These are phyloP conservation scores for Gleditsia sinensis DNA, from an alignment of 306 rosid species.

Conservation along the genomic window DNA sequence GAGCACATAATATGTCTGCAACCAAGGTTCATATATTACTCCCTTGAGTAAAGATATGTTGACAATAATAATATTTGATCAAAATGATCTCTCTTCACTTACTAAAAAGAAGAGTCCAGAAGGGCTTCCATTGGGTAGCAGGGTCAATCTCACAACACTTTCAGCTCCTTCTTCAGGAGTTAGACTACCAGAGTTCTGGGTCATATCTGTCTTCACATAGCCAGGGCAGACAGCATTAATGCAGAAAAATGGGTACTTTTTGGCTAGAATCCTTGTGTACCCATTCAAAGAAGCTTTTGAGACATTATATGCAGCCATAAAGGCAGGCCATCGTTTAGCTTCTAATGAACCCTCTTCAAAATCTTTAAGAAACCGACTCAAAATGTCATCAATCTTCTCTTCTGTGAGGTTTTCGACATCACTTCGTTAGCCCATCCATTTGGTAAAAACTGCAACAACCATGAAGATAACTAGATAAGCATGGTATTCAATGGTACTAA, in stretches of 20 bases:
- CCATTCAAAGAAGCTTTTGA: conserved; percentile 60
- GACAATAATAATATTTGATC: not conserved
- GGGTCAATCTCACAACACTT: conserved; percentile 50
- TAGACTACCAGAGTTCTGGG: conserved; percentile 30
- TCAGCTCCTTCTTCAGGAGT: conserved; percentile 63
- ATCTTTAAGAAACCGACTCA: conserved; percentile 45
- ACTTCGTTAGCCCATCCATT: conserved; percentile 46
- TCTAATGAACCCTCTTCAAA: conserved; percentile 44
- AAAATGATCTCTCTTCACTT: conserved; percentile 36
- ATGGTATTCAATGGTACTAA: not conserved
- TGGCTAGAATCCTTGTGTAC: conserved; percentile 51
- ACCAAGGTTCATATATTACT: not conserved
- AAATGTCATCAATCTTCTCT: conserved; percentile 46
- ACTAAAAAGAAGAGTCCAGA: conserved; percentile 30
- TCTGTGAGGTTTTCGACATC: conserved; percentile 49
- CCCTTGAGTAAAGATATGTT: not conserved
- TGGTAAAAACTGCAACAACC: conserved; percentile 32
- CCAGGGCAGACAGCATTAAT: conserved; percentile 53
- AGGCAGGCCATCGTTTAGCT: conserved; percentile 50
- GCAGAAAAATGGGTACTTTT: conserved; percentile 31
- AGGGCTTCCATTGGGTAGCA: conserved; percentile 36
- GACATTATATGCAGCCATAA: conserved; percentile 29
- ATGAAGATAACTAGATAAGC: not conserved
- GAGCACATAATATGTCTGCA: not conserved
- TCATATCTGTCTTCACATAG: conserved; percentile 48